phyloP scores from a whole-genome alignment of 768 basidiomycete genomes.

The Leccinellum rugosiceps region DNA sequence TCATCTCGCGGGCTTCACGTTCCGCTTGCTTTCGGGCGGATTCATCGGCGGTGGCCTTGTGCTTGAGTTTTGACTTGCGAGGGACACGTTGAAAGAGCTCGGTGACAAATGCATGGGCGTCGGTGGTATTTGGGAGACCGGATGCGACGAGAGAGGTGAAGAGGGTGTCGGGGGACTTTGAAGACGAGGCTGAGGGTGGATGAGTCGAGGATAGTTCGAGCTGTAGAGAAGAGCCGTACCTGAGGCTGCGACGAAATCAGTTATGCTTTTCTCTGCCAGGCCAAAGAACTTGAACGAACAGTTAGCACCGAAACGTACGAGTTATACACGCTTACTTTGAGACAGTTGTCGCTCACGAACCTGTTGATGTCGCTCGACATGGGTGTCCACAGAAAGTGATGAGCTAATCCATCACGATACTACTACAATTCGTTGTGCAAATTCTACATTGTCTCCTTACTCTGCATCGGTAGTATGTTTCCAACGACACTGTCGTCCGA shows the following conservation, averaged over 20 bases:
- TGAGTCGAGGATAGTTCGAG: neutral
- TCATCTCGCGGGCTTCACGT: constrained; percentile 67
- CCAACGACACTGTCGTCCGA: too few species aligned
- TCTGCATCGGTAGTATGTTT: too few species aligned
- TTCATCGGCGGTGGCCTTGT: constrained; percentile 37
- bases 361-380: constrained; percentile 67
- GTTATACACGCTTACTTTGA: constrained; percentile 48
- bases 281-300: constrained; percentile 64
- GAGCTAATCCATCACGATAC: too few species aligned
- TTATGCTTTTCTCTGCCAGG: constrained; percentile 76
- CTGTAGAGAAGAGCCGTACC: constrained; percentile 41
- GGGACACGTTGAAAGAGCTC: constrained; percentile 79
- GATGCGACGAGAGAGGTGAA: constrained; percentile 70
- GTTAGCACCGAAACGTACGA: neutral
- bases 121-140: constrained; percentile 79
- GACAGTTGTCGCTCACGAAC: constrained; percentile 77
- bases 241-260: constrained; percentile 85
- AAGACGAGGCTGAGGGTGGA: constrained; percentile 54
- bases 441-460: too few species aligned
- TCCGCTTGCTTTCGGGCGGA: constrained; percentile 64
- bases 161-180: constrained; percentile 77
- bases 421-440: too few species aligned
- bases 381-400: neutral
- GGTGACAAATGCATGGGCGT: constrained; percentile 74
- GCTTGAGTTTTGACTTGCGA: constrained; percentile 72